Evolutionary conservation across 352 stramenopile genomes (phyloP).

Genomic region (Phytophthora quininea): DNA sequence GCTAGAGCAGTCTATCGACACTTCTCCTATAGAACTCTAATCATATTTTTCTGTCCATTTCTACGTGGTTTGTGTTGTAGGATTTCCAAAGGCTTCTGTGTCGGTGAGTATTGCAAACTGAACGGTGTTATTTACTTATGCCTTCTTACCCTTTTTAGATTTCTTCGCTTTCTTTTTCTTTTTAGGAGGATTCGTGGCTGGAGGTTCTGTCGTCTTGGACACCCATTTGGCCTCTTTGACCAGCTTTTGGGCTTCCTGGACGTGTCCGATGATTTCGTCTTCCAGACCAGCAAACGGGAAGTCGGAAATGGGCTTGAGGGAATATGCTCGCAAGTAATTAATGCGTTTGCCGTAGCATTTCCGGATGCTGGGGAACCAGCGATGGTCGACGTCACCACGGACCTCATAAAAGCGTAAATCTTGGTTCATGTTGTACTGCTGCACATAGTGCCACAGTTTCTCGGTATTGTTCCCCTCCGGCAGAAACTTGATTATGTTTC

Average conservation of each 20-base stretch:
- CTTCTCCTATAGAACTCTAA: conserved; percentile 24
- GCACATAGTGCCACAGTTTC: conserved; percentile 49
- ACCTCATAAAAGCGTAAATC: conserved; percentile 55
- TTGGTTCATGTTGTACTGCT: conserved; percentile 54
- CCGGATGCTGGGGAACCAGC: conserved; percentile 58
- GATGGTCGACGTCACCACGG: conserved; percentile 57
- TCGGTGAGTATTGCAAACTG: background rate
- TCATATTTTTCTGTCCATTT: conserved; percentile 1
- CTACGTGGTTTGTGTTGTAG: background rate
- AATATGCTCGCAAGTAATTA: conserved; percentile 54
- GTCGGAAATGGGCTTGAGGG: conserved; percentile 54
- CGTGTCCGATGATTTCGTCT: conserved; percentile 47
- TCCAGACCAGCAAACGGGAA: conserved; percentile 68
- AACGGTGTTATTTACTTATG: conserved; percentile 19
- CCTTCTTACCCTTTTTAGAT: conserved; percentile 11
- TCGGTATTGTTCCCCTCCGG: conserved; percentile 38
- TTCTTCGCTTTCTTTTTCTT: conserved; percentile 7
- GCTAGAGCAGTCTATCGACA: conserved; percentile 2
- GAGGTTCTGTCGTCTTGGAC: conserved; percentile 10
- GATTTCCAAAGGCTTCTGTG: background rate
- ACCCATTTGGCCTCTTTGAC: conserved; percentile 28
- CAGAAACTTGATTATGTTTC: conserved; percentile 67
- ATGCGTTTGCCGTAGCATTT: conserved; percentile 66
- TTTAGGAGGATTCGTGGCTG: conserved; percentile 14
- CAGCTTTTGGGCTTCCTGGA: conserved; percentile 41